Percentiles rank a stretch among this genome's conserved stretches.
Evolutionary conservation across 2,329 filamentous ascomycete species (phyloP).

Genomic region (Penicillium sp.): DNA sequence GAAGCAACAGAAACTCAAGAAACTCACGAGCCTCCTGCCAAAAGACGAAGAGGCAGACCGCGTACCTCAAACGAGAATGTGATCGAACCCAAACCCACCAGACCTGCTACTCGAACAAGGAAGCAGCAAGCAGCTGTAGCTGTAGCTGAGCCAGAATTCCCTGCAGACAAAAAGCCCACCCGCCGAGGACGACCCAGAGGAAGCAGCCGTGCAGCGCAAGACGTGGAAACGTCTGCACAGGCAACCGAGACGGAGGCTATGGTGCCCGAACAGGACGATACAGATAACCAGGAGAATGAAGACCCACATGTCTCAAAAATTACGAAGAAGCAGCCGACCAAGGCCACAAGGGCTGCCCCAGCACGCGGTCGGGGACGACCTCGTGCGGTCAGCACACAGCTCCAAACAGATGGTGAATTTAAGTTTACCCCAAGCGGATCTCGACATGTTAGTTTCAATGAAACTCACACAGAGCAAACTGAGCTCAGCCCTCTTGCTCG

Average conservation of each 20-base stretch:
- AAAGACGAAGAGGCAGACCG: slow-evolving; percentile 39
- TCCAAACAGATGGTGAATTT: slow-evolving; percentile 40
- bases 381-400: slow-evolving; percentile 24
- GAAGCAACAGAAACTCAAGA: slow-evolving; percentile 27
- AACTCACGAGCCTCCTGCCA: slow-evolving; percentile 36
- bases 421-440: slow-evolving; percentile 39
- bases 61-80: slow-evolving; percentile 47
- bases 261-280: slow-evolving; percentile 26
- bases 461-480: slow-evolving; percentile 20
- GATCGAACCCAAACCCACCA: slow-evolving; percentile 35
- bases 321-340: slow-evolving; percentile 12
- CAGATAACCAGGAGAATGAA: slow-evolving; percentile 26
- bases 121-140: slow-evolving; percentile 21
- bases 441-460: slow-evolving; percentile 20
- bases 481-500: slow-evolving; percentile 20
- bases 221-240: slow-evolving; percentile 25
- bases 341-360: slow-evolving; percentile 8
- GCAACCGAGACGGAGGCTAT: slow-evolving; percentile 45
- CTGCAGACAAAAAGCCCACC: slow-evolving; percentile 18
- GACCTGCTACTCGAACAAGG: slow-evolving; percentile 26
- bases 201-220: slow-evolving; percentile 28
- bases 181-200: slow-evolving; percentile 33
- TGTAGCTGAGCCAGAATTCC: slow-evolving; percentile 5
- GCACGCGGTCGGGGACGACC: slow-evolving; percentile 26
- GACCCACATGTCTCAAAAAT: slow-evolving; percentile 23